phyloP scores from a whole-genome alignment of 768 basidiomycete species.

The Serendipita sp. region DNA sequence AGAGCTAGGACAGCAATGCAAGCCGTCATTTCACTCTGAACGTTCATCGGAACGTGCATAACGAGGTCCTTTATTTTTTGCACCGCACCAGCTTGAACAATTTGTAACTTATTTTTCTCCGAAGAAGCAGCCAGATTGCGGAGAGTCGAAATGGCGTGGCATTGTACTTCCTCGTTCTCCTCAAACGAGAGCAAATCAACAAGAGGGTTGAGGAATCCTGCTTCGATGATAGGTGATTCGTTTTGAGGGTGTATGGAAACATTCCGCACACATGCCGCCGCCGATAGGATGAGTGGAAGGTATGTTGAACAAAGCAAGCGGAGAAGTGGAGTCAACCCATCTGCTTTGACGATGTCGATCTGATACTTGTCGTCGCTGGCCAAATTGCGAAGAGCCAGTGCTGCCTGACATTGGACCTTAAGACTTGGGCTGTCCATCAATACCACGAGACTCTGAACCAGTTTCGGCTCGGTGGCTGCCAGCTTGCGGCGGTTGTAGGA shows the following conservation, averaged over 20 bases:
- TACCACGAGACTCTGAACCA: conserved; percentile 82
- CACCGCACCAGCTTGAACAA: conserved; percentile 93
- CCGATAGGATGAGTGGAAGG: conserved; percentile 92
- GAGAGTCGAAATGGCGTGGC: conserved; percentile 94
- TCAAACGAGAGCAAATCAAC: conserved; percentile 96
- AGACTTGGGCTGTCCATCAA: conserved; percentile 96
- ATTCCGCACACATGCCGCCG: conserved; percentile 96
- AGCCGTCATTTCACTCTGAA: conserved; percentile 99
- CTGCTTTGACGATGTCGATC: conserved; percentile 91
- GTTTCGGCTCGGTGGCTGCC: conserved; percentile 82
- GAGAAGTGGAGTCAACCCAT: conserved; percentile 80
- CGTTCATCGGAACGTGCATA: conserved; percentile 84
- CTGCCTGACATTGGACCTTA: conserved; percentile 98
- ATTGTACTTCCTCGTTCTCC: conserved; percentile 99
- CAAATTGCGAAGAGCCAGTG: conserved; percentile 86
- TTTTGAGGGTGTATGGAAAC: conserved; percentile 98
- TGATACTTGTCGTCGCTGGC: conserved; percentile 99
- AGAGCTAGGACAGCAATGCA: conserved; percentile 93
- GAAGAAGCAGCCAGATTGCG: conserved; percentile 92
- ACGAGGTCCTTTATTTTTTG: conserved; percentile 95
- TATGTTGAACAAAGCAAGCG: conserved; percentile 93
- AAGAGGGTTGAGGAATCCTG: conserved; percentile 88
- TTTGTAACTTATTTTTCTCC: conserved; percentile 96
- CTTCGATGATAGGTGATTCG: conserved; percentile 98
- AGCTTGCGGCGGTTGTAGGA: conserved; percentile 86